Base-by-base conservation (phyloP, 2,329 filamentous ascomycete species). In the Thelonectria olida region DNA sequence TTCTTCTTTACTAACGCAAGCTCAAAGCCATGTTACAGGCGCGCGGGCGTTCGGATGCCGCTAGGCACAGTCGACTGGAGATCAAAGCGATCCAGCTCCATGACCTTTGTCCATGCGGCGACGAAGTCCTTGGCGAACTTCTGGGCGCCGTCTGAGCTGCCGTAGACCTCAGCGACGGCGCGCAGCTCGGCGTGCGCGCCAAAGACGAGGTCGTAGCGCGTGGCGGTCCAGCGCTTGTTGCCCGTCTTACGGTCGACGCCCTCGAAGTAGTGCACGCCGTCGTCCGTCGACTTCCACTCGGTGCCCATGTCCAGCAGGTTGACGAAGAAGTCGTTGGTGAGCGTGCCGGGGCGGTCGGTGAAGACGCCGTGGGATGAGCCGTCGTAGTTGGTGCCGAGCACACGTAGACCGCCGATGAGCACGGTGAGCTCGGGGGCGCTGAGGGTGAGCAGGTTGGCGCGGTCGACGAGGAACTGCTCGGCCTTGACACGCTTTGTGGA, bases 281-380 rank as follows among this genome's bases (percentile, higher is more conserved):
- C 78, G 13, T 71, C 70, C 61, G 78, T 54, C 15, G 78, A 76
- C 38, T 78, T 77, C 91, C 91, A 93, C 42, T 56, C 81, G 4
- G 85, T 91, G 77, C 78, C 80, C 72, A 84, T 86, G 76, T 93
- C 90, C 42, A 93, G 85, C 4, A 94, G 82, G 80, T 93, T 93
- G 77, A 91, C 84, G 74, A 93, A 94, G 84, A 92, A 93, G 80
- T 93, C 91, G 78, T 91, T 93, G 73, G 87, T 91, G 68, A 94
- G 82, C 67, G 85, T 78, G 53, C 91, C 91, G 0, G 90, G 89
- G 4, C 81, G 82, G 70, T 83, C 82, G 65, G 91, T 94, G 72
- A 93, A 83, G 60, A 93, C 84, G 64, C 91, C 91, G 62, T 86
- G 77, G 34, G 81, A 74, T 3, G 90, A 92, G 50, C 88, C 88